Conservation (phyloP, 169 alveolate genomes). For the Cryptosporidium parvum region DNA sequence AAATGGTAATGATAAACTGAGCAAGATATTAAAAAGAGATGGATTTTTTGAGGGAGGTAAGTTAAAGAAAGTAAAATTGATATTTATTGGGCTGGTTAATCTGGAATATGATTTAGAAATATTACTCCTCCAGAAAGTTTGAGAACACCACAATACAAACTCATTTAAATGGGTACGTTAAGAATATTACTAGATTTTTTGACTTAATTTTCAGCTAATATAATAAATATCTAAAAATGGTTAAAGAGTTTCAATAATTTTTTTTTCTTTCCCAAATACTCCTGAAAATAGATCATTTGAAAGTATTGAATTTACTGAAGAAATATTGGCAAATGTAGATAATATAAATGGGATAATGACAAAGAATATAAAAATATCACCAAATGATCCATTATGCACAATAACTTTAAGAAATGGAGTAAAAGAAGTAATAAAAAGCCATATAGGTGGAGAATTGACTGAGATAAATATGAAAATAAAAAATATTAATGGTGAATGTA, state of each 20-base stretch:
- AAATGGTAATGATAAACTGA: background rate
- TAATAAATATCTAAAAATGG: background rate
- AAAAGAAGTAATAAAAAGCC: conserved; percentile 28
- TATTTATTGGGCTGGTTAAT: background rate
- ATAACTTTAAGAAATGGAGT: background rate
- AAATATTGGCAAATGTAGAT: conserved; percentile 14
- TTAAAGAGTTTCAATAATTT: conserved; percentile 44
- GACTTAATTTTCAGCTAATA: background rate
- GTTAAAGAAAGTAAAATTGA: background rate
- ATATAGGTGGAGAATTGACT: conserved; percentile 31
- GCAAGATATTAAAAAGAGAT: background rate
- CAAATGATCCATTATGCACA: conserved; percentile 36
- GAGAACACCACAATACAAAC: conserved; percentile 48
- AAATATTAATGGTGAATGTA: conserved; percentile 24
- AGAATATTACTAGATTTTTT: background rate
- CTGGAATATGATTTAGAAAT: conserved; percentile 5
- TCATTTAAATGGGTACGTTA: conserved; percentile 70
- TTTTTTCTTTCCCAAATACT: background rate
- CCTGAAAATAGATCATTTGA: background rate
- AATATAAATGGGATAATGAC: conserved; percentile 42
- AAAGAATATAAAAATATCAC: background rate
- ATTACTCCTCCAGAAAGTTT: conserved; percentile 11
- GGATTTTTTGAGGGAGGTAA: conserved; percentile 47
- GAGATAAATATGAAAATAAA: conserved; percentile 47
- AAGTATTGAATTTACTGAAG: conserved; percentile 9